Base-by-base conservation (phyloP, 257 asterid genomes). In the Osmanthus fragrans region DNA sequence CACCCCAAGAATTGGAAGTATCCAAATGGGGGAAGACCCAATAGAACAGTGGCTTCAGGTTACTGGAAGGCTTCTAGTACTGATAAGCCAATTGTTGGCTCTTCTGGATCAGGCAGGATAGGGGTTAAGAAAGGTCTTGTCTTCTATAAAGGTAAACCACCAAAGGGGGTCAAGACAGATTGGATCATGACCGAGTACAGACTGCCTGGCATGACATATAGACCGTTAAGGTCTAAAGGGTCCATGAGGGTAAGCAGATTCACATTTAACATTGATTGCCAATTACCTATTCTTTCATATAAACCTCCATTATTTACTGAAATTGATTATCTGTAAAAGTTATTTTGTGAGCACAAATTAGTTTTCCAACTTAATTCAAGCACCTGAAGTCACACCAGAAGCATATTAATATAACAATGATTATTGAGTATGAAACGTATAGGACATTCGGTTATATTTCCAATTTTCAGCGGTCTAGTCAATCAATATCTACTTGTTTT, bases 31-130 rank as follows among this genome's bases (percentile, higher is more conserved):
- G 85, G 82, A 29, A 85, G 96, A 81, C 94, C 96, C 23, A 89
- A 91, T 30, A 76, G 92, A 37, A 76, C 91, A 3, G 83, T 91
- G 0, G 85, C 78, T 47, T 83, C 92, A 0, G 94, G 94, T 0
- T 91, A 86, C 76, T 89, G 94, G 96, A 91, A 91, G 34, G 96
- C 96, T 3, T 89, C 94, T 0, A 92, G 90, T 6, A 85, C 81
- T 5, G 94, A 89, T 39, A 87, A 82, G 79, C 85, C 91, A 1
- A 87, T 89, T 33, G 72, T 84, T 0, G 74, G 80, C 69, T 84
- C 84, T 16, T 68, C 73, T 54, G 89, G 94, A 54, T 78, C 90
- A 25, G 84, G 78, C 37, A 49, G 42, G 63, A 88, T 91, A 2
- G 94, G 96, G 7, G 88, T 89, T 10, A 85, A 85, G 80, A 89